Evolutionary conservation across 768 basidiomycete species (phyloP), one percentile per base, ranked within the genome.

Genomic region (Boletus coccyginus): DNA sequence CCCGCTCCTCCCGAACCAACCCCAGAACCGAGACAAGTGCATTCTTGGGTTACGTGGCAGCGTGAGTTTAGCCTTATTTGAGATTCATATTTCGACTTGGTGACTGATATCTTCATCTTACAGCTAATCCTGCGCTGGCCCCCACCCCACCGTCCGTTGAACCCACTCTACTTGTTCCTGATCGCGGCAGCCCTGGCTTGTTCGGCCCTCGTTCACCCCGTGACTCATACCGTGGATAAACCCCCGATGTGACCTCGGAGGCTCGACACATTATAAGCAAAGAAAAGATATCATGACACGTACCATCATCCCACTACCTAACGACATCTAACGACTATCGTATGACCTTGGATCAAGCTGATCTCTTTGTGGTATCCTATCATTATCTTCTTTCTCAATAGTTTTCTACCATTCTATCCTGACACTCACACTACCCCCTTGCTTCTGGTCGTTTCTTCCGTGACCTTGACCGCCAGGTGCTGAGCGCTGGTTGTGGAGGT

Each of bases 161-260:
- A 54, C 78, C 87, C 19, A 83, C 80, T 17, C 71, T 88, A 12
- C 74, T 85, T 36, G 83, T 87, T 24, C 86, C 87, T 31, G 80
- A 79, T 12, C 74, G 73, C 46, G 72, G 74, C 39, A 84, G 80
- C 54, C 85, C 84, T 42, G 89, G 90, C 32, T 71, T 93, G 57
- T 93, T 92, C 65, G 91, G 91, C 33, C 89, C 90, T 41, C 78
- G 87, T 40, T 84, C 87, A n/a, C 86, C 85, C 12, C 74, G 78
- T 50, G 71, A 71, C 49, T 77, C 75, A 7, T 68, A 61, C 52
- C 67, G 43, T 41, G 45, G 61, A 46, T 68, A 56, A 57, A 27
- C 9, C 39, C 13, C 9, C n/a, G n/a, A n/a, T 31, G 42, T 36
- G 40, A 44, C n/a, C 16, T 27, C 47, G 21, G 27, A 48, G 33